Base-by-base conservation (phyloP, 495 filamentous ascomycete species). In the Oidiodendron maius region DNA sequence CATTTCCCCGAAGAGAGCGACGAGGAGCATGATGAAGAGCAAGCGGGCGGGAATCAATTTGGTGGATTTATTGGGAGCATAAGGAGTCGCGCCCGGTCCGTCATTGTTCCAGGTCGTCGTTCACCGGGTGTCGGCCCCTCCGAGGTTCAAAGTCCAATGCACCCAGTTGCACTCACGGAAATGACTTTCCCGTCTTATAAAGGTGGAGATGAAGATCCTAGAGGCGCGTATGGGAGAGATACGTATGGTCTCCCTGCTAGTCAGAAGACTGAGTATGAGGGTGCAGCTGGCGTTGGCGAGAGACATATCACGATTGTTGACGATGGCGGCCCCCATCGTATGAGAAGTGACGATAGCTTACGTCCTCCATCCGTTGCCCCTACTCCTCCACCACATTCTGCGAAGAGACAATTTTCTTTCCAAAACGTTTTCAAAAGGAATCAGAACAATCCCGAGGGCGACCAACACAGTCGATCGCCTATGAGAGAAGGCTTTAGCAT, bases 351-450 rank as follows among this genome's bases (percentile, higher is more conserved):
- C 25, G 56, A 48, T 18, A 60, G 63, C 56, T 42, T 20, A 16
- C n/a, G 55, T 4, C 40, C 52, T 25, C 56, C 56, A 6, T 20
- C n/a, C 10, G 44, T 63, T 44, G 44, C 61, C 12, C 69, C 75
- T 10, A 68, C 68, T 15, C 74, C 79, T 24, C 73, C 80, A 30
- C 69, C 71, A 45, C 79, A 71, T 66, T 72, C 63, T 37, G 70
- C 71, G n/a, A 67, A 64, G 56, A 82, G 93, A 28, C 89, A 96
- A 62, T 97, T 96, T 69, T 90, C 84, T 22, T 97, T 97, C 73
- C 83, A 91, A 57, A 84, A 82, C 51, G 78, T 93, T 40, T 88
- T 96, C 64, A 69, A 71, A 50, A 58, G 58, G 52, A 51, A 43
- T 0, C 47, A 46, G 30, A 43, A 50, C 3, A 13, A 42, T 20